Evolutionary conservation across 371 early-diverging fungal species (phyloP).

Genomic region (Encephalitozoon intestinalis): DNA sequence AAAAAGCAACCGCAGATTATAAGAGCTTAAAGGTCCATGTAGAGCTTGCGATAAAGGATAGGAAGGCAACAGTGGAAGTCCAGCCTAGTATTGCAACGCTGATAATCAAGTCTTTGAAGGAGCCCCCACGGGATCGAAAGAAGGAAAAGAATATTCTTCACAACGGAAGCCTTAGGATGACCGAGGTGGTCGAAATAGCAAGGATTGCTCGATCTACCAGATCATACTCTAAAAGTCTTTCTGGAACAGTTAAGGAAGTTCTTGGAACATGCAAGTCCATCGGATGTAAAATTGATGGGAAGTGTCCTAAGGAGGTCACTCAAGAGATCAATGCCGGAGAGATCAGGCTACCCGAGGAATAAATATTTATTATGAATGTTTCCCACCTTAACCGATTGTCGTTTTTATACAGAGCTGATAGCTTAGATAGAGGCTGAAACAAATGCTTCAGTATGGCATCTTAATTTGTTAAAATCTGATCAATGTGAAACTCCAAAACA

Average conservation of each 20-base stretch:
- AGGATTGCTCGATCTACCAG: slow-evolving; percentile 77
- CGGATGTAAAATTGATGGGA: slow-evolving; percentile 89
- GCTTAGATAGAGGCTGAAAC: not conserved
- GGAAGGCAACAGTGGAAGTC: slow-evolving; percentile 92
- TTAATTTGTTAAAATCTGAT: not conserved
- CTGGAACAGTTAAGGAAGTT: slow-evolving; percentile 92
- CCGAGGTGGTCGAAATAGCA: slow-evolving; percentile 87
- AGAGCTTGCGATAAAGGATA: slow-evolving; percentile 92
- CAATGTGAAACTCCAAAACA: not conserved
- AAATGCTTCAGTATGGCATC: not conserved
- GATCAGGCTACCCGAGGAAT: slow-evolving; percentile 71
- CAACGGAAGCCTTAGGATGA: slow-evolving; percentile 60
- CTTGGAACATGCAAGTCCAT: slow-evolving; percentile 86
- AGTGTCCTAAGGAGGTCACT: slow-evolving; percentile 71
- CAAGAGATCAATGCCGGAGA: slow-evolving; percentile 68
- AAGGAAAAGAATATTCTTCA: slow-evolving; percentile 90
- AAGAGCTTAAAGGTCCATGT: slow-evolving; percentile 95
- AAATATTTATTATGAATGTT: slow-evolving; percentile 37
- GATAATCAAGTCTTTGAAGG: slow-evolving; percentile 94
- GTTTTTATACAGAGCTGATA: no score
- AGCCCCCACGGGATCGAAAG: slow-evolving; percentile 84
- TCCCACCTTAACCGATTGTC: no score
- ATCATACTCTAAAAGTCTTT: slow-evolving; percentile 74
- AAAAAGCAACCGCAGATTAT: slow-evolving; percentile 95
- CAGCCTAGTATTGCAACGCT: slow-evolving; percentile 90